Base-by-base conservation (phyloP, 305 asterid genomes). In the Solanum hybrid region DNA sequence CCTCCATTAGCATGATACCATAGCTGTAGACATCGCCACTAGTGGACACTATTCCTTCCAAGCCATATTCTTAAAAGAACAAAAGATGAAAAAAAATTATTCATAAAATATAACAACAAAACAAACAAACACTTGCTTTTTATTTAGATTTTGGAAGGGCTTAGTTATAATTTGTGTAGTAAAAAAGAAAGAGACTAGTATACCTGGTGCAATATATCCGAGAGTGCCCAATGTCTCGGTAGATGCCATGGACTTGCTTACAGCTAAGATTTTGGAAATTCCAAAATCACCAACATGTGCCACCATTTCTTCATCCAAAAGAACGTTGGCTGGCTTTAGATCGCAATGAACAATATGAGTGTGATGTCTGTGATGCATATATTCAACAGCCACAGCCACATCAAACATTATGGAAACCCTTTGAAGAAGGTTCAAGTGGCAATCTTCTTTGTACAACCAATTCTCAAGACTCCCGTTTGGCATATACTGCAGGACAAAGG, bases 381-480 rank as follows among this genome's bases (percentile, higher is more conserved):
- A 56, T 56, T 56, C 69, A 56, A 56, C 24, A 6, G 69, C 69
- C 69, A 17, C 4, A 56, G 69, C 10, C 24, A 17, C 69, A 56
- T 56, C 69, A 56, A 16, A 17, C 69, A 56, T 56, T 56, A 17
- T 17, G 24, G 69, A 6, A 17, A 56, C 24, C 9, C 24, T 56
- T 56, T 56, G 69, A 56, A 17, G 69, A 56, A 56, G 69, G 69
- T 17, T 56, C 69, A 56, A 56, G n/a, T 56, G 24, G 24, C 36
- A 8, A 40, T 86, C 38, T 9, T 66, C 34, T 32, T 75, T 34
- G 32, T 86, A 86, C 64, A 86, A 24, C 89, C 82, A 86, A 24
- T 86, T 86, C 40, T 86, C 89, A 12, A 86, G 38, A 32, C 89
- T 87, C 22, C 88, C 79, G 3, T 86, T 86, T 7, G 88, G 10